Percentiles rank a stretch among this genome's conserved stretches.
phyloP scores from a whole-genome alignment of 208 protist genomes.

The Wallacemonas sp. region DNA sequence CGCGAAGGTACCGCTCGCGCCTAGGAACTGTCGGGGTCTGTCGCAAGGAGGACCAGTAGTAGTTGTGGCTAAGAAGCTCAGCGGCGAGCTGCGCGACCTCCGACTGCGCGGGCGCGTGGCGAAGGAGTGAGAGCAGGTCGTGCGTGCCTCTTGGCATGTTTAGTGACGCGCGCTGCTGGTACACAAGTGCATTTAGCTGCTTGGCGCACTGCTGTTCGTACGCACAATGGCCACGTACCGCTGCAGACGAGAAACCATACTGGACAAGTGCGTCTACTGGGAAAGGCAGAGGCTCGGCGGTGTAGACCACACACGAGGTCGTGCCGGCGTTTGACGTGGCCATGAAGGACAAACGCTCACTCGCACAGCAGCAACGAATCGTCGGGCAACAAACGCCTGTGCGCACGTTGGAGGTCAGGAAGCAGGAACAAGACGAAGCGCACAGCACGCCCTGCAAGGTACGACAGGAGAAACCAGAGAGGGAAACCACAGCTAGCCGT shows the following conservation, averaged over 20 bases:
- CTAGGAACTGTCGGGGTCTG: neutral
- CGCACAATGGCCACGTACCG: neutral
- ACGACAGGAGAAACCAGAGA: too few relatives aligned
- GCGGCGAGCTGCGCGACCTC: neutral
- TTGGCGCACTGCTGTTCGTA: neutral
- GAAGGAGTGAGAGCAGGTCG: neutral
- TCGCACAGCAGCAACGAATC: too few relatives aligned
- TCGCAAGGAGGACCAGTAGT: conserved; percentile 7
- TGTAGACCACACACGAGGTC: neutral
- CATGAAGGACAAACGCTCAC: too few relatives aligned
- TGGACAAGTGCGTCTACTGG: neutral
- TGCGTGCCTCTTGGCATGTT: neutral
- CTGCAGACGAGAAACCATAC: conserved; percentile 7
- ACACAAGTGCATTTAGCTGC: neutral
- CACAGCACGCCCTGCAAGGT: too few relatives aligned
- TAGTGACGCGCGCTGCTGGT: neutral
- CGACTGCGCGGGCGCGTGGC: neutral
- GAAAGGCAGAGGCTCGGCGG: neutral
- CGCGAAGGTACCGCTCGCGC: conserved; percentile 24
- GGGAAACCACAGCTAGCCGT: too few relatives aligned
- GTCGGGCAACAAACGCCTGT: too few relatives aligned
- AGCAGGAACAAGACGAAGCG: too few relatives aligned
- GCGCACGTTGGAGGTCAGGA: too few relatives aligned
- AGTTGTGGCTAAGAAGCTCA: conserved; percentile 7
- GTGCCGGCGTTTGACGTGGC: too few relatives aligned